These are phyloP conservation scores for Pisolithus tinctorius DNA, from an alignment of 768 basidiomycete species.

Conservation along the genomic window DNA sequence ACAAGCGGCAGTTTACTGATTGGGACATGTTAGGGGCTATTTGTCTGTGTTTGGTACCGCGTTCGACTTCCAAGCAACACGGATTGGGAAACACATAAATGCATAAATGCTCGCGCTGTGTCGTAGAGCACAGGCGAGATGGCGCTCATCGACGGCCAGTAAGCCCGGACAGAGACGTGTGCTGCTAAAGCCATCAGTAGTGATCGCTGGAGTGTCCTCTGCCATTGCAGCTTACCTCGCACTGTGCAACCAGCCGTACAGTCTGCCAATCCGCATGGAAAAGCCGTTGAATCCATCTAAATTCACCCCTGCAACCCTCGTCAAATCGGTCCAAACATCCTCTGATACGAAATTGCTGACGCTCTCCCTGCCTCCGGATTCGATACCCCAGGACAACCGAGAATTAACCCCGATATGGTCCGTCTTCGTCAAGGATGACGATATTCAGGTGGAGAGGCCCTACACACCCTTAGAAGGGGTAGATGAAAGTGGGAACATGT, in stretches of 20 bases:
- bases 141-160: background rate
- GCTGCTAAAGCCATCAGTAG: conserved; percentile 12
- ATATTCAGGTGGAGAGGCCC: conserved; percentile 81
- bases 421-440: conserved; percentile 77
- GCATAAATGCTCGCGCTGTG: conserved; percentile 9
- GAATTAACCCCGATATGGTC: conserved; percentile 55
- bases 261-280: conserved; percentile 34
- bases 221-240: conserved; percentile 46
- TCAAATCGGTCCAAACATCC: conserved; percentile 45
- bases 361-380: conserved; percentile 44
- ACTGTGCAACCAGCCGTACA: conserved; percentile 41
- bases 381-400: conserved; percentile 23
- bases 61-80: too few relatives aligned
- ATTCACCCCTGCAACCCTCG: conserved; percentile 56
- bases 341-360: conserved; percentile 60
- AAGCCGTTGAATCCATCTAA: conserved; percentile 36
- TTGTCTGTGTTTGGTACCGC: conserved; percentile 17
- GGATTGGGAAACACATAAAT: too few relatives aligned
- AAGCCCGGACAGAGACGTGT: background rate
- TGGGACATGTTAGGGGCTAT: conserved; percentile 4
- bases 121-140: background rate
- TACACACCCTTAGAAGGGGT: conserved; percentile 78
- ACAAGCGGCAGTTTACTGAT: too few relatives aligned
- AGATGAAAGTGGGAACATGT: conserved; percentile 57
- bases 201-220: conserved; percentile 33